Conservation (phyloP, 2,329 filamentous ascomycete genomes). For the Byssothecium circinans region DNA sequence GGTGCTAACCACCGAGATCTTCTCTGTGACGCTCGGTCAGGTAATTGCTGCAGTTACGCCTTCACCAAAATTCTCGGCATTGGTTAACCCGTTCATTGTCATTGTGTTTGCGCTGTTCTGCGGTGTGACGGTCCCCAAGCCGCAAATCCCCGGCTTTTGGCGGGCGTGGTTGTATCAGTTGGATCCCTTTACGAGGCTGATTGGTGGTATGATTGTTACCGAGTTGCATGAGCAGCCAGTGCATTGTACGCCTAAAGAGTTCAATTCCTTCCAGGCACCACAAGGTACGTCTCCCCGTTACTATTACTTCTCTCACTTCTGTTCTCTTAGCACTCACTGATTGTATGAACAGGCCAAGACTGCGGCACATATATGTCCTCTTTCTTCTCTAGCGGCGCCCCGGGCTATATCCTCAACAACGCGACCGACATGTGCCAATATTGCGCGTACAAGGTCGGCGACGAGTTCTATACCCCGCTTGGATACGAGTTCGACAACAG, state of each 20-base stretch:
- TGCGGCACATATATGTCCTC: conserved; percentile 75
- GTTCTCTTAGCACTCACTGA: too few species aligned
- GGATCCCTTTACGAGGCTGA: conserved; percentile 79
- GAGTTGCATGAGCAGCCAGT: conserved; percentile 70
- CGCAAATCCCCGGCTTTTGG: conserved; percentile 79
- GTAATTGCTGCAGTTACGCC: conserved; percentile 76
- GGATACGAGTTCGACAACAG: conserved; percentile 67
- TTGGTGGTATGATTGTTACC: conserved; percentile 77
- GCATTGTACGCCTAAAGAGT: conserved; percentile 61
- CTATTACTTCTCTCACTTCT: background rate
- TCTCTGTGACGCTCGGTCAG: conserved; percentile 76
- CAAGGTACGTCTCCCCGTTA: conserved; percentile 29
- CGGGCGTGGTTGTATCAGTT: conserved; percentile 79
- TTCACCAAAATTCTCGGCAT: conserved; percentile 73
- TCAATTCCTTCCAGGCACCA: conserved; percentile 70
- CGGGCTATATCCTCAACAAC: conserved; percentile 72
- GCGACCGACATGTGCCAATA: conserved; percentile 71
- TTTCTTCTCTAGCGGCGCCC: conserved; percentile 69
- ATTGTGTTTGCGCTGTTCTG: conserved; percentile 85
- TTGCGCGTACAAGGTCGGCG: conserved; percentile 77
- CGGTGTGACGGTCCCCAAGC: conserved; percentile 78
- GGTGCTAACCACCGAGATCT: conserved; percentile 79
- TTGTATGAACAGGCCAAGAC: conserved; percentile 53
- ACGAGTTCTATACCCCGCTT: conserved; percentile 75
- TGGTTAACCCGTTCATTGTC: conserved; percentile 80